Evolutionary conservation across 805 yeast genomes (phyloP).

Genomic region (Candida dendrica): DNA sequence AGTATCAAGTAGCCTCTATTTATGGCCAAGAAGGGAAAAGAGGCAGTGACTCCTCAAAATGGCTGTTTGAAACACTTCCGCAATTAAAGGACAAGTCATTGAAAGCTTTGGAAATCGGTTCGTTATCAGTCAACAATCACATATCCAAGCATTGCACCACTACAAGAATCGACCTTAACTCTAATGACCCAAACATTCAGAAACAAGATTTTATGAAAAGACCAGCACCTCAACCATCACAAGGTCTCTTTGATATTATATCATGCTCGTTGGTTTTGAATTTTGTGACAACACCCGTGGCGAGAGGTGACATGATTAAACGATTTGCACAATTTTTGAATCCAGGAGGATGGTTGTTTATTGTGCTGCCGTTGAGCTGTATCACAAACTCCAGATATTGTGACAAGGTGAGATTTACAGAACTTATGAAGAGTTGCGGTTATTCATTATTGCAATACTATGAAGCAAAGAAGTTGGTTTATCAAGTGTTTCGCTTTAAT

Average conservation of each 20-base stretch:
- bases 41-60: slow-evolving; percentile 90
- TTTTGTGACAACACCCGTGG: slow-evolving; percentile 68
- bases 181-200: slow-evolving; percentile 64
- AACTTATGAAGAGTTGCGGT: slow-evolving; percentile 56
- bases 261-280: slow-evolving; percentile 86
- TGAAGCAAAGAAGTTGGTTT: slow-evolving; percentile 65
- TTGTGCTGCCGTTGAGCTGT: slow-evolving; percentile 89
- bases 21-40: slow-evolving; percentile 71
- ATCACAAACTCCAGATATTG: slow-evolving; percentile 76
- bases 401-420: slow-evolving; percentile 32
- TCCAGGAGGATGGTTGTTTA: slow-evolving; percentile 37
- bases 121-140: slow-evolving; percentile 58
- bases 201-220: slow-evolving; percentile 84
- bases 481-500: slow-evolving; percentile 55
- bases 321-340: slow-evolving; percentile 51
- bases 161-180: slow-evolving; percentile 71
- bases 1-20: slow-evolving; percentile 80
- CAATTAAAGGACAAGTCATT: slow-evolving; percentile 19
- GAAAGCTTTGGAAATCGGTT: slow-evolving; percentile 76
- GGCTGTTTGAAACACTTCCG: slow-evolving; percentile 66
- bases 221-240: slow-evolving; percentile 41
- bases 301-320: slow-evolving; percentile 72
- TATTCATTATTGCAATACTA: slow-evolving; percentile 39
- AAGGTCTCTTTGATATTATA: slow-evolving; percentile 52
- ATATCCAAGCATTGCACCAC: slow-evolving; percentile 36